Evolutionary conservation across 768 basidiomycete species (phyloP).

Genomic region (Scleroderma bovista): DNA sequence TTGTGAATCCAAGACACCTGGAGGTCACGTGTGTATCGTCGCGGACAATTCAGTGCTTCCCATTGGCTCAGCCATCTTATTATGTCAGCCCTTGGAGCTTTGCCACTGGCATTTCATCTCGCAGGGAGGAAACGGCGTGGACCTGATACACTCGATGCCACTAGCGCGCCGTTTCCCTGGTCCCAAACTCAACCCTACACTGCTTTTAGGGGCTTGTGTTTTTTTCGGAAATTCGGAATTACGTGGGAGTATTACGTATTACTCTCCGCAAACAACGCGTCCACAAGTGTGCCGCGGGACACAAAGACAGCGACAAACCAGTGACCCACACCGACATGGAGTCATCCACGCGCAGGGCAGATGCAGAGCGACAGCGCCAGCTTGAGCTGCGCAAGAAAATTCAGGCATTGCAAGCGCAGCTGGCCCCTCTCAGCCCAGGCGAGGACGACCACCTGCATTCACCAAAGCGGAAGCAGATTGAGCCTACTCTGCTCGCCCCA

Average conservation of each 20-base stretch:
- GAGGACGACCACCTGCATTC: slow-evolving; percentile 25
- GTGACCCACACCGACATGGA: slow-evolving; percentile 52
- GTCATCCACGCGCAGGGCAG: slow-evolving; percentile 41
- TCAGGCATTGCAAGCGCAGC: slow-evolving; percentile 48
- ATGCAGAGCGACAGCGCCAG: slow-evolving; percentile 37
- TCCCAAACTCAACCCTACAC: not conserved
- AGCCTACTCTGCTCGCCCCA: slow-evolving; percentile 37
- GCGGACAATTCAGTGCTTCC: not conserved
- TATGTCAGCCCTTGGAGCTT: not conserved
- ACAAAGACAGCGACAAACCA: no score
- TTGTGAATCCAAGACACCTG: not conserved
- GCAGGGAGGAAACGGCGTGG: not conserved
- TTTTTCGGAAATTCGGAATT: slow-evolving; percentile 3
- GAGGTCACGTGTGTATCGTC: not conserved
- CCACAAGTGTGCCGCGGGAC: not conserved
- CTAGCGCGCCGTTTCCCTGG: not conserved
- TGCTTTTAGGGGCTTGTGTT: not conserved
- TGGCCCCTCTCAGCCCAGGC: slow-evolving; percentile 34
- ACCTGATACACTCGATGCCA: no score
- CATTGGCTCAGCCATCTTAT: not conserved
- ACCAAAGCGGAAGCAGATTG: slow-evolving; percentile 44
- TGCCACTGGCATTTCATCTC: not conserved
- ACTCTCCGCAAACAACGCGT: slow-evolving; percentile 19
- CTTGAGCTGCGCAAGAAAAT: slow-evolving; percentile 52
- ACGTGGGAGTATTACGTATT: slow-evolving; percentile 1